Conservation (phyloP, 768 basidiomycete species). For the Pulveroboletus frians region DNA sequence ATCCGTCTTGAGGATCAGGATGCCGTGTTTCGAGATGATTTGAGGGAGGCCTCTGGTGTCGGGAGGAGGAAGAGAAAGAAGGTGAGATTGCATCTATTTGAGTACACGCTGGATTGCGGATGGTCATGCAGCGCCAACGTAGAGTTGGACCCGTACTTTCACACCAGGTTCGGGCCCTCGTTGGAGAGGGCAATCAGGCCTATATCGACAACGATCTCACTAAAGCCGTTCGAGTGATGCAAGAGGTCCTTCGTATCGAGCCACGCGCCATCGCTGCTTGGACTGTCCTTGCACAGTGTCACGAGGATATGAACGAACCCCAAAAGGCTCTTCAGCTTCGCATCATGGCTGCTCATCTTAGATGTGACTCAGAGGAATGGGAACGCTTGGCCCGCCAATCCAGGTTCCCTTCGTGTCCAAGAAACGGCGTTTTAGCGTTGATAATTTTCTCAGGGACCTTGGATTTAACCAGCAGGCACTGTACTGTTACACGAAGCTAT, state of each 20-base stretch:
- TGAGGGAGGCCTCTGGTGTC: conserved; percentile 61
- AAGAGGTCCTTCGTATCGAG: conserved; percentile 90
- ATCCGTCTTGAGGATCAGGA: conserved; percentile 47
- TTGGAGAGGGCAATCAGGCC: conserved; percentile 83
- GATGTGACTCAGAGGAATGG: conserved; percentile 81
- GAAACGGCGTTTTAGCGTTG: conserved; percentile 55
- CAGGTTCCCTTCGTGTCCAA: conserved; percentile 42
- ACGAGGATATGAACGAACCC: conserved; percentile 7
- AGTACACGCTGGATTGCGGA: not conserved
- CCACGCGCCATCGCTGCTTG: conserved; percentile 79
- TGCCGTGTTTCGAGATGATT: conserved; percentile 64
- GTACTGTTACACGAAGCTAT: not conserved
- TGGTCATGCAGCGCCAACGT: not conserved
- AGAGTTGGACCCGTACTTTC: conserved; percentile 5
- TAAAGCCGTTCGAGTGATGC: conserved; percentile 72
- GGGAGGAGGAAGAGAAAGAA: conserved; percentile 46
- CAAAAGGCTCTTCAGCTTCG: conserved; percentile 11
- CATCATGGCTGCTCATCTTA: conserved; percentile 57
- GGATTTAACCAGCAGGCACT: not conserved
- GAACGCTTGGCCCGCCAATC: conserved; percentile 70
- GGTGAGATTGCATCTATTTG: conserved; percentile 23
- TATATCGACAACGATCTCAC: conserved; percentile 67
- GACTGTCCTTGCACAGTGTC: conserved; percentile 46
- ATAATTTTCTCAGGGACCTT: conserved; percentile 32
- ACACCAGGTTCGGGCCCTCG: conserved; percentile 18